phyloP scores from a whole-genome alignment of 2,329 filamentous ascomycete species.

The Monilinia aucupariae region DNA sequence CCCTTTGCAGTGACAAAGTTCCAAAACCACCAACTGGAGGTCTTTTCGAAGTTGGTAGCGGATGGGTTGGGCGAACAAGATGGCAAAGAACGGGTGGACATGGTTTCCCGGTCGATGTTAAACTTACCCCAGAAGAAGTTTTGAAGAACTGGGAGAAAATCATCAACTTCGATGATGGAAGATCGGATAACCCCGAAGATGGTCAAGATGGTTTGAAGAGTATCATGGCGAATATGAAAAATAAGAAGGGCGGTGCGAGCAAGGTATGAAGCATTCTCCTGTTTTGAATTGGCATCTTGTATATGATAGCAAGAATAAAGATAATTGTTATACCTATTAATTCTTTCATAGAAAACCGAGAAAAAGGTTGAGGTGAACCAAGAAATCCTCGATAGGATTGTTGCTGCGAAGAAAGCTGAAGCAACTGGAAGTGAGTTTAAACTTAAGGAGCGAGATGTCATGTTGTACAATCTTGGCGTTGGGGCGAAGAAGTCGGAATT shows the following conservation, averaged over 20 bases:
- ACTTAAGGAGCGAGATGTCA: constrained; percentile 81
- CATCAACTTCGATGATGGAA: constrained; percentile 78
- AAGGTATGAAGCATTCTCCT: constrained; percentile 50
- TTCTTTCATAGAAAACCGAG: constrained; percentile 31
- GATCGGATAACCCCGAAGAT: constrained; percentile 80
- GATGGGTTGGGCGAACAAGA: constrained; percentile 85
- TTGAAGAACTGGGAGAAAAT: constrained; percentile 71
- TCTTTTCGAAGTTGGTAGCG: constrained; percentile 90
- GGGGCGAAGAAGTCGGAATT: constrained; percentile 89
- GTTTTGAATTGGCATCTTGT: constrained; percentile 15
- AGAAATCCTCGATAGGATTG: constrained; percentile 69
- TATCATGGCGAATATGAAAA: constrained; percentile 77
- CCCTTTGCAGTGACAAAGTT: constrained; percentile 78
- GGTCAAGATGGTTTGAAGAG: constrained; percentile 71
- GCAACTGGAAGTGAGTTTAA: constrained; percentile 69
- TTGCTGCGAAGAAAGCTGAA: constrained; percentile 66
- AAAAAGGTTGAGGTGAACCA: constrained; percentile 43
- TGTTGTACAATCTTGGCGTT: constrained; percentile 92
- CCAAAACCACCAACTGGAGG: constrained; percentile 79
- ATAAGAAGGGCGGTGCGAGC: constrained; percentile 53
- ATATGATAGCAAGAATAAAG: constrained; percentile 29
- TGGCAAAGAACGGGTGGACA: constrained; percentile 91
- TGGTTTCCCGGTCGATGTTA: constrained; percentile 82
- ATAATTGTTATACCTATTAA: constrained; percentile 29
- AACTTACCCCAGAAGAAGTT: constrained; percentile 80